Conservation (phyloP, 805 yeast genomes). For the Nakazawaea populi region DNA sequence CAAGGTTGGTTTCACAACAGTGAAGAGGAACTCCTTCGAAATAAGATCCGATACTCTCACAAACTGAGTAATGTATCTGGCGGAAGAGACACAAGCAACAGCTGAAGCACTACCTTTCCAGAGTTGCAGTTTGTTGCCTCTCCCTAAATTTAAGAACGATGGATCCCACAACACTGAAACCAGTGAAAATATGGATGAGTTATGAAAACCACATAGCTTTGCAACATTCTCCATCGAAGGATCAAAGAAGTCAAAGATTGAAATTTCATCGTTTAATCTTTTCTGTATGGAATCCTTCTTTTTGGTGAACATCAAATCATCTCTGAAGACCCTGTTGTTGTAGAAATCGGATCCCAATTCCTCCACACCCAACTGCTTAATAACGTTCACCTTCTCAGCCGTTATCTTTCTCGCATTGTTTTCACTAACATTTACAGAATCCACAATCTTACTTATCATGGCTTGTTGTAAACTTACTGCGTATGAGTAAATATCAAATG, state of each 20-base stretch:
- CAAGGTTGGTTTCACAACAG: conserved; percentile 48
- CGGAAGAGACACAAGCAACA: conserved; percentile 16
- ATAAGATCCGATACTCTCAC: conserved; percentile 28
- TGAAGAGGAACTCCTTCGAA: conserved; percentile 34
- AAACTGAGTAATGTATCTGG: conserved; percentile 25
- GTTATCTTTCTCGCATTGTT: conserved; percentile 61
- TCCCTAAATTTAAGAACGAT: conserved; percentile 19
- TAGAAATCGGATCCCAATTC: conserved; percentile 60
- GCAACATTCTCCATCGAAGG: conserved; percentile 61
- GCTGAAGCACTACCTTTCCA: conserved; percentile 24
- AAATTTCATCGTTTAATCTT: conserved; percentile 52
- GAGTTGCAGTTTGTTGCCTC: conserved; percentile 20
- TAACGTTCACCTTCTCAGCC: conserved; percentile 49
- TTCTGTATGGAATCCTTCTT: conserved; percentile 56
- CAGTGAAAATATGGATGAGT: conserved; percentile 17
- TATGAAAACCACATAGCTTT: conserved; percentile 34
- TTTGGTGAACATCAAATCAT: conserved; percentile 79
- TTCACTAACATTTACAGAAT: conserved; percentile 63
- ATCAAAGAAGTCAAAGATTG: conserved; percentile 72
- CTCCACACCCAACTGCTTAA: conserved; percentile 55
- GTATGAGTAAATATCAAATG: conserved; percentile 61
- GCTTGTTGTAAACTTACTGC: conserved; percentile 63
- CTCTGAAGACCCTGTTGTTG: conserved; percentile 56
- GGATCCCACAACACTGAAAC: conserved; percentile 21
- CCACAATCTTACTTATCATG: conserved; percentile 60